Conservation (phyloP, 768 basidiomycete species). For the Boletus eberwhitei region DNA sequence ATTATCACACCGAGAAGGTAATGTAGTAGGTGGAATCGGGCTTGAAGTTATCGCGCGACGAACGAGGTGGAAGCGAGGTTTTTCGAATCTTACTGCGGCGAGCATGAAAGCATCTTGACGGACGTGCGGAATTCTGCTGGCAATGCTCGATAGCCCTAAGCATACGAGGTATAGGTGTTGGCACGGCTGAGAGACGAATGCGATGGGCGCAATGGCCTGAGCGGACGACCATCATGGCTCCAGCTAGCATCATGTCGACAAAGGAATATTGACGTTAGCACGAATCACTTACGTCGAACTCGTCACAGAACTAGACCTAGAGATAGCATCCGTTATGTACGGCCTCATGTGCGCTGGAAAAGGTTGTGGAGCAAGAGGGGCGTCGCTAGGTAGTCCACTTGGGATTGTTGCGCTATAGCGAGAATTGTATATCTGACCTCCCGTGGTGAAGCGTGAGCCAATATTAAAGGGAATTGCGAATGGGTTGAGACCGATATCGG, state of each 20-base stretch:
- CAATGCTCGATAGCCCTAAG: slow-evolving; percentile 9
- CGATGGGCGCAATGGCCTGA: slow-evolving; percentile 14
- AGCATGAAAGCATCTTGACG: slow-evolving; percentile 22
- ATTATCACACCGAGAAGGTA: slow-evolving; percentile 24
- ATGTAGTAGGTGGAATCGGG: slow-evolving; percentile 6
- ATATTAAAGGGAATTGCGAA: slow-evolving; percentile 32
- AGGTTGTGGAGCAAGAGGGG: slow-evolving; percentile 26
- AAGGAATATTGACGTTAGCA: background rate
- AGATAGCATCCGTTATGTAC: slow-evolving; percentile 23
- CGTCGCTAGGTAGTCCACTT: slow-evolving; percentile 20
- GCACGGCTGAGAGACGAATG: slow-evolving; percentile 14
- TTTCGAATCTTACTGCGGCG: background rate
- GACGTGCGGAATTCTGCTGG: slow-evolving; percentile 3
- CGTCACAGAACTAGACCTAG: slow-evolving; percentile 33
- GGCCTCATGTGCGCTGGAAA: slow-evolving; percentile 14
- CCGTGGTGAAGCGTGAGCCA: slow-evolving; percentile 7
- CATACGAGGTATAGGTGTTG: slow-evolving; percentile 21
- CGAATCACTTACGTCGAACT: slow-evolving; percentile 29
- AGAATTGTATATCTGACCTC: slow-evolving; percentile 4
- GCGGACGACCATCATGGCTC: slow-evolving; percentile 26
- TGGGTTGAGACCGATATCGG: slow-evolving; percentile 30
- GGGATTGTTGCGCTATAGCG: slow-evolving; percentile 3
- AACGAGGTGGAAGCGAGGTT: slow-evolving; percentile 6
- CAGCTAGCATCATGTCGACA: slow-evolving; percentile 22
- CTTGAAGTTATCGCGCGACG: slow-evolving; percentile 21